Conservation (phyloP, 129 eudicot genomes). For the Ambrosia artemisiifolia region DNA sequence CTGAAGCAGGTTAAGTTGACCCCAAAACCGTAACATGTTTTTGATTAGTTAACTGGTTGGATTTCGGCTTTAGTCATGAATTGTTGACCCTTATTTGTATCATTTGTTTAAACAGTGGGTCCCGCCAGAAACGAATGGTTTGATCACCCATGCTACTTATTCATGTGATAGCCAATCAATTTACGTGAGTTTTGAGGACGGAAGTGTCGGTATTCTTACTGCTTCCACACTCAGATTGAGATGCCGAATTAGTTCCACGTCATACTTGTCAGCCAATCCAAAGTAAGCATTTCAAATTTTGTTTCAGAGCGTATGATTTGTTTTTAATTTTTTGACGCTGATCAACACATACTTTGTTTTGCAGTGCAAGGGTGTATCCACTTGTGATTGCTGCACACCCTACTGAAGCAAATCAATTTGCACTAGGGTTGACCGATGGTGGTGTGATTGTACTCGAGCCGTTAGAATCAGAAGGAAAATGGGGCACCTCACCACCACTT, state of each 20-base stretch:
- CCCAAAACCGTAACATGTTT: too few relatives aligned
- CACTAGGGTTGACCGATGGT: slow-evolving; percentile 79
- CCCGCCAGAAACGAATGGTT: slow-evolving; percentile 78
- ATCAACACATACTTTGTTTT: background rate
- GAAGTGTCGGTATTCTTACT: slow-evolving; percentile 74
- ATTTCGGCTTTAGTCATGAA: too few relatives aligned
- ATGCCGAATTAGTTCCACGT: slow-evolving; percentile 62
- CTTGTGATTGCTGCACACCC: slow-evolving; percentile 86
- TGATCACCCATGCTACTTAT: slow-evolving; percentile 83
- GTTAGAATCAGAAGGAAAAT: slow-evolving; percentile 79
- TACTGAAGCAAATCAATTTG: slow-evolving; percentile 72
- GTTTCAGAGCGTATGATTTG: too few relatives aligned
- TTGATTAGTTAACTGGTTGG: background rate
- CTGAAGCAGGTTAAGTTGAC: slow-evolving; percentile 57
- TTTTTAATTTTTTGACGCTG: background rate
- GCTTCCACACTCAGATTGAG: slow-evolving; percentile 70
- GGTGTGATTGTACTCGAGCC: slow-evolving; percentile 81
- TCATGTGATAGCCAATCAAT: slow-evolving; percentile 87
- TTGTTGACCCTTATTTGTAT: background rate
- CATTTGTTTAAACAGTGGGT: slow-evolving; percentile 54
- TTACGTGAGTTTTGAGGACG: slow-evolving; percentile 76
- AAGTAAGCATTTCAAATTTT: slow-evolving; percentile 34
- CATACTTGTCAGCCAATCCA: slow-evolving; percentile 73
- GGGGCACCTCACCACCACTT: slow-evolving; percentile 76
- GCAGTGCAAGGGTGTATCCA: slow-evolving; percentile 70